Conservation (phyloP, 176 grass and related monocot species). For the Bolboschoenus planiculmis region DNA sequence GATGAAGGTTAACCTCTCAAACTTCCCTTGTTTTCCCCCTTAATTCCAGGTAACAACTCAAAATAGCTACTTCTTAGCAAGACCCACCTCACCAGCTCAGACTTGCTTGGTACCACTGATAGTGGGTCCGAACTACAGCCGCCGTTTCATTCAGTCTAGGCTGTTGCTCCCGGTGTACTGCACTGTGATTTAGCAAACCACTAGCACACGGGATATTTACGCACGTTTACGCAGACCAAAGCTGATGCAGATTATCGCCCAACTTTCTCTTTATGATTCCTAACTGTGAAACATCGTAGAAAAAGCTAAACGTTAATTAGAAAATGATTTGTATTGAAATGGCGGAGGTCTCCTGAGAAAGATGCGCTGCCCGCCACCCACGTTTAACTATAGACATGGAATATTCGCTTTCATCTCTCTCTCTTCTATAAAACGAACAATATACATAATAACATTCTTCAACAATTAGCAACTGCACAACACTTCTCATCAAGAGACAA, state of each 20-base stretch:
- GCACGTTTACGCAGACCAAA: background rate
- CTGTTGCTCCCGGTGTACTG: background rate
- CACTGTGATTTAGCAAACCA: background rate
- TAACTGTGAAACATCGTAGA: background rate
- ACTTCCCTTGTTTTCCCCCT: background rate
- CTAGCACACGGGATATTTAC: background rate
- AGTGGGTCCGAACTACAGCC: background rate
- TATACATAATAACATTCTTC: background rate
- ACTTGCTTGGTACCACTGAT: background rate
- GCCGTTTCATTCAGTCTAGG: background rate
- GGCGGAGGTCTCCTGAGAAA: background rate
- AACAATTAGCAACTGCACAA: background rate
- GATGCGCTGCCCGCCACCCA: background rate
- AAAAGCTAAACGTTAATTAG: background rate
- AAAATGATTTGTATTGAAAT: background rate
- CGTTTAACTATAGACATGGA: background rate
- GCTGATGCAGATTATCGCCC: background rate
- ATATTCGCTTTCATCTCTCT: background rate
- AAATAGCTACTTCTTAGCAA: background rate
- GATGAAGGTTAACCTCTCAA: background rate
- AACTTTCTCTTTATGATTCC: too few relatives aligned
- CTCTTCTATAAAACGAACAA: background rate
- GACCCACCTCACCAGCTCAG: background rate
- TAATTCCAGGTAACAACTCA: background rate
- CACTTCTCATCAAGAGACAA: background rate